phyloP scores from a whole-genome alignment of 1,139 yeast genomes.

The Zygosaccharomyces sapae region DNA sequence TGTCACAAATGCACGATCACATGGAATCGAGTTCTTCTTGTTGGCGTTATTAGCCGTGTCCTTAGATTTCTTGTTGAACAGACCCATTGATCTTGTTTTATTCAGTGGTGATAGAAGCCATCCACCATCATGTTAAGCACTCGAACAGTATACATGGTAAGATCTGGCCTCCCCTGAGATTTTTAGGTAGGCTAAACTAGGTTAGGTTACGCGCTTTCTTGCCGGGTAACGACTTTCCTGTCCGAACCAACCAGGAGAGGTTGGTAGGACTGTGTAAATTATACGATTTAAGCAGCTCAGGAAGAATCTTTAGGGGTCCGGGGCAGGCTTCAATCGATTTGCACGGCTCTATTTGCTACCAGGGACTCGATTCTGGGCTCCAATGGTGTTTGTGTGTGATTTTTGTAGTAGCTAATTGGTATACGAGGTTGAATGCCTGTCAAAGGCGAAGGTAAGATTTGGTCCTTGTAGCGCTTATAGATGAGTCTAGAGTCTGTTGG shows the following conservation, averaged over 20 bases:
- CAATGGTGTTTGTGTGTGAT: background rate
- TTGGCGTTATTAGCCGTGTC: constrained; percentile 14
- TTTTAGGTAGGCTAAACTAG: background rate
- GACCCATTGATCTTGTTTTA: constrained; percentile 24
- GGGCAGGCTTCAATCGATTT: background rate
- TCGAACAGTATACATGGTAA: background rate
- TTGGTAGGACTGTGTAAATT: background rate
- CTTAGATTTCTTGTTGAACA: constrained; percentile 27
- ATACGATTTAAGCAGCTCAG: background rate
- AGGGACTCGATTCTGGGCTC: background rate
- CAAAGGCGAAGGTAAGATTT: background rate
- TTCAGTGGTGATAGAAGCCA: background rate
- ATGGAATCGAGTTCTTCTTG: constrained; percentile 24
- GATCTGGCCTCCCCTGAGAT: background rate
- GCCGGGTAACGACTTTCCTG: background rate
- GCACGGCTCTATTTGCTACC: background rate
- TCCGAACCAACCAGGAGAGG: background rate
- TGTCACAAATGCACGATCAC: constrained; percentile 20
- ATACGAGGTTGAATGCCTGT: constrained; percentile 16
- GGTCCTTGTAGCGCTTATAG: constrained; percentile 8
- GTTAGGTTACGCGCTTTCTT: background rate
- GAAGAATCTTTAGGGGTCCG: background rate
- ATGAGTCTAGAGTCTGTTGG: constrained; percentile 11
- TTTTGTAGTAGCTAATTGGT: constrained; percentile 12
- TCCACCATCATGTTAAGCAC: background rate